A percentile compares a stretch with the other conserved stretches of the same genome.
These are phyloP conservation scores for Dentipellis fragilis DNA, from an alignment of 768 basidiomycete species.

Conservation along the genomic window DNA sequence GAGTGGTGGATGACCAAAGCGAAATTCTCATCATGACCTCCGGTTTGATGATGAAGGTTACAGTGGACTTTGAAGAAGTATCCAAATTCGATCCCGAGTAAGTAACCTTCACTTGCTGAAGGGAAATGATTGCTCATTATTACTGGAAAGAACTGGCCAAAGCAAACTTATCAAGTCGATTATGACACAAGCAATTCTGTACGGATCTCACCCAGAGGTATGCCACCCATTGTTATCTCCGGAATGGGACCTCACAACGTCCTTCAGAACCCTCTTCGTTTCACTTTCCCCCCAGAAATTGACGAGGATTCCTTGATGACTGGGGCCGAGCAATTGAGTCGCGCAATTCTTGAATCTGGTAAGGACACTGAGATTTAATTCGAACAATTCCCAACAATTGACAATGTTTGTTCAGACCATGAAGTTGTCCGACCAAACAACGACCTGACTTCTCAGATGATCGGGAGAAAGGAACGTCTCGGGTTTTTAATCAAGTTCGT, in stretches of 20 bases:
- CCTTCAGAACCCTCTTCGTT: slow-evolving; percentile 62
- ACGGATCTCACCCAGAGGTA: slow-evolving; percentile 59
- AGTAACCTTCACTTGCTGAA: slow-evolving; percentile 14
- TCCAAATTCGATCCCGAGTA: slow-evolving; percentile 55
- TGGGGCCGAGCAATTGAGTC: slow-evolving; percentile 68
- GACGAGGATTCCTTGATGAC: slow-evolving; percentile 74
- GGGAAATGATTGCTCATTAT: neutral
- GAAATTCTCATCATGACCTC: slow-evolving; percentile 55
- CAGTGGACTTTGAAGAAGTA: slow-evolving; percentile 52
- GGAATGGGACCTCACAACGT: neutral
- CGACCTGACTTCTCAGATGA: slow-evolving; percentile 72
- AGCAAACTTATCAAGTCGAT: slow-evolving; percentile 66
- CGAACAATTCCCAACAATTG: neutral
- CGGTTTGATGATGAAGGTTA: slow-evolving; percentile 58
- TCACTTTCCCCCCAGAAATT: slow-evolving; percentile 72
- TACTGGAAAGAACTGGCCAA: slow-evolving; percentile 39
- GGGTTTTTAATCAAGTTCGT: slow-evolving; percentile 86
- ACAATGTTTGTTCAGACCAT: slow-evolving; percentile 31
- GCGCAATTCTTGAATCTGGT: slow-evolving; percentile 68
- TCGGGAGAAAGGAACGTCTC: slow-evolving; percentile 62
- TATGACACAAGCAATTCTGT: slow-evolving; percentile 77
- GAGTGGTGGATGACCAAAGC: slow-evolving; percentile 40
- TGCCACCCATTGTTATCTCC: slow-evolving; percentile 4
- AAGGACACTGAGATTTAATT: slow-evolving; percentile 5
- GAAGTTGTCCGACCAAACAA: slow-evolving; percentile 65